phyloP scores from a whole-genome alignment of 805 yeast species.

The Saccharomycopsis javanensis region DNA sequence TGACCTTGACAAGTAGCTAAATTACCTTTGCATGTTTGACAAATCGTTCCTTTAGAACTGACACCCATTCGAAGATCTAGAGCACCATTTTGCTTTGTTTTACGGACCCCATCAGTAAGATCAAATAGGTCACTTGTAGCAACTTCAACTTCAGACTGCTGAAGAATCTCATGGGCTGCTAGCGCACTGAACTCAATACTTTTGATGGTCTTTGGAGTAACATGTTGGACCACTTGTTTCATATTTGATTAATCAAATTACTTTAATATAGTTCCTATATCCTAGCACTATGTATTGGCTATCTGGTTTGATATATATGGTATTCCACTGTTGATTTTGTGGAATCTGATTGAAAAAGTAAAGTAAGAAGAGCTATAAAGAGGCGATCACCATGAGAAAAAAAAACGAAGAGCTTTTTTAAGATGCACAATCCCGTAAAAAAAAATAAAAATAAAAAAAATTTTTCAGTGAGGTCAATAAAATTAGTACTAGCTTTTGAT shows the following conservation, averaged over 20 bases:
- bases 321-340: background rate
- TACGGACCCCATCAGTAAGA: slow-evolving; percentile 70
- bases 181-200: slow-evolving; percentile 90
- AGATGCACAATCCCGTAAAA: background rate
- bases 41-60: slow-evolving; percentile 74
- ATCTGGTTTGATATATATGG: background rate
- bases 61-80: slow-evolving; percentile 91
- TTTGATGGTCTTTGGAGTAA: slow-evolving; percentile 80
- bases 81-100: slow-evolving; percentile 80
- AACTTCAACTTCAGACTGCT: slow-evolving; percentile 91
- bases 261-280: background rate
- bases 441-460: too few relatives aligned
- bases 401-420: background rate
- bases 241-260: background rate
- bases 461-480: background rate
- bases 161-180: slow-evolving; percentile 83
- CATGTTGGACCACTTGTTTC: slow-evolving; percentile 29
- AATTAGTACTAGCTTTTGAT: background rate
- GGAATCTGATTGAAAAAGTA: too few relatives aligned
- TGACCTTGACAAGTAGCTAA: slow-evolving; percentile 96
- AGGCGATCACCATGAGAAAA: too few relatives aligned
- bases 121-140: slow-evolving; percentile 87
- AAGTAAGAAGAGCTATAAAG: too few relatives aligned
- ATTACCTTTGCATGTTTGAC: slow-evolving; percentile 86
- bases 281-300: background rate